Conservation (phyloP, 495 filamentous ascomycete species). For the Podospora australis region DNA sequence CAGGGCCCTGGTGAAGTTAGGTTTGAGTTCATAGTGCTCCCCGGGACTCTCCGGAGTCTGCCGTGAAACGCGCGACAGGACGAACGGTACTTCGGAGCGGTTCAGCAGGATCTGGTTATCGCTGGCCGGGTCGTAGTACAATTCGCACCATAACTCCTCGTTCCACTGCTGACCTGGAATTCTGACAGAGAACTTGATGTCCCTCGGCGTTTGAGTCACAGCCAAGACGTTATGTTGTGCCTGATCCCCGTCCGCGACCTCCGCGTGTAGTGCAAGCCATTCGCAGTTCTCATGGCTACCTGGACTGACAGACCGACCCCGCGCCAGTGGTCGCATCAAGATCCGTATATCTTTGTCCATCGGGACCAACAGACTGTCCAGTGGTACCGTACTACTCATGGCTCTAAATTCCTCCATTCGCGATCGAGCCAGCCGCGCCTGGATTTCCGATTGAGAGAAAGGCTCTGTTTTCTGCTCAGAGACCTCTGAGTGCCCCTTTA, state of each 20-base stretch:
- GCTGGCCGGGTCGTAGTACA: slow-evolving; percentile 46
- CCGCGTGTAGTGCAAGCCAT: slow-evolving; percentile 40
- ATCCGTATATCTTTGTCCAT: slow-evolving; percentile 42
- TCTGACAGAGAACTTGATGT: slow-evolving; percentile 45
- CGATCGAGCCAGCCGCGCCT: slow-evolving; percentile 22
- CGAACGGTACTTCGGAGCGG: slow-evolving; percentile 38
- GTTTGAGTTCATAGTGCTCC: slow-evolving; percentile 35
- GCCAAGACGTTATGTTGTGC: slow-evolving; percentile 41
- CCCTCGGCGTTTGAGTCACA: slow-evolving; percentile 42
- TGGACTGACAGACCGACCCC: slow-evolving; percentile 42
- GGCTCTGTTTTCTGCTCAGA: slow-evolving; percentile 47
- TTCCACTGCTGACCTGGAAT: slow-evolving; percentile 32
- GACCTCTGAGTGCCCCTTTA: slow-evolving; percentile 22
- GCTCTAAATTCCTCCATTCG: slow-evolving; percentile 28
- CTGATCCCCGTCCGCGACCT: slow-evolving; percentile 35
- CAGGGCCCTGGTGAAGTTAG: slow-evolving; percentile 32
- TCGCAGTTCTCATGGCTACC: slow-evolving; percentile 37
- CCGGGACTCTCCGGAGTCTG: slow-evolving; percentile 20
- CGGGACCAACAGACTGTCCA: slow-evolving; percentile 39
- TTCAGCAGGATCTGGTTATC: slow-evolving; percentile 44
- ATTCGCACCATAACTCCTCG: slow-evolving; percentile 38
- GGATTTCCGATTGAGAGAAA: slow-evolving; percentile 43
- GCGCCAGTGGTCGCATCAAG: slow-evolving; percentile 40
- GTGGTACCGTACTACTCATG: slow-evolving; percentile 29
- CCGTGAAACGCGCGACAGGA: slow-evolving; percentile 31